Base-by-base conservation (phyloP, 148 eudicot species). In the Vaccinium myrtillus region DNA sequence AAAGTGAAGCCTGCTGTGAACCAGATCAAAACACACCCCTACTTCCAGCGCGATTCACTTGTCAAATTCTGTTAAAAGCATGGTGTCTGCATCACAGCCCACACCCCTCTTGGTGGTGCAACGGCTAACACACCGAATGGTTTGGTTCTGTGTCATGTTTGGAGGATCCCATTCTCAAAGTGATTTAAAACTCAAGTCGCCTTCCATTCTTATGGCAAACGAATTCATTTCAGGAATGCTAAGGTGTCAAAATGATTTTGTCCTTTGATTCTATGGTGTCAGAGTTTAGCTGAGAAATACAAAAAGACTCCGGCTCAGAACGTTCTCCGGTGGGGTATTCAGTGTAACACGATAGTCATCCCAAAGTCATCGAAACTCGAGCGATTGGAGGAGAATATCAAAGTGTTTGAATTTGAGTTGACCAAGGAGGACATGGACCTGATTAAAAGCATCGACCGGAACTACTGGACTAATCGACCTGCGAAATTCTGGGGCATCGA, bases 1-100 rank as follows among this genome's bases (percentile, higher is more conserved):
- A 94, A 94, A 89, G 89, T 96, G 80, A 96, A 96, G 93, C 98
- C 98, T 46, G 98, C 98, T 80, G 98, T 96, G 86, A 94, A 96
- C 86, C 98, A 96, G 90, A 96, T 96, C 25, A 98, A 96, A 89
- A 92, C 98, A 27, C 98, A 96, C 86, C 98, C 98, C 25, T 96
- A 96, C 87, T 96, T 96, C 88, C 98, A 94, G 75, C 98, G 98
- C 9, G 94, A 94, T 10, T 94, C 95, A 46, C 91, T 96, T 59
- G 97, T 93, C 86, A 94, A 92, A 81, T 94, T 96, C 89, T 93
- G 96, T 80, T 95, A 93, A 86, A 96, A 94, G 89, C 98, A 96
- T 27, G 93, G 94, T 0, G 78, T 96, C 75, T 90, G 92, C 85
- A 94, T 96, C 61, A 96, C 98, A 1, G 98, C 97, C 53, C 98